phyloP scores from a whole-genome alignment of 2,329 filamentous ascomycete species.

The Aspergillus sclerotialis region DNA sequence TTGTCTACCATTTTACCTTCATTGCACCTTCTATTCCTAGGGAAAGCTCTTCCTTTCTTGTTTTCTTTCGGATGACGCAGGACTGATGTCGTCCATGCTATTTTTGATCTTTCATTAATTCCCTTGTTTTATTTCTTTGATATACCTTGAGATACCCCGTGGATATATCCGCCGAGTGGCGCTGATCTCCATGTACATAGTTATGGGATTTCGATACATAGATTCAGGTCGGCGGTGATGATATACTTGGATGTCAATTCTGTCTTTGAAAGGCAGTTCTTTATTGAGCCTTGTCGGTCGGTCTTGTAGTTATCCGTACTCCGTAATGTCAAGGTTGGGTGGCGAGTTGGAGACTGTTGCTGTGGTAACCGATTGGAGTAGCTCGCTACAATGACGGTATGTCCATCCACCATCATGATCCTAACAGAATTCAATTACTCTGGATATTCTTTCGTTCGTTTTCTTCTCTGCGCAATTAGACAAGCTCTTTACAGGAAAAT shows the following conservation, averaged over 20 bases:
- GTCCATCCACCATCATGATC: neutral
- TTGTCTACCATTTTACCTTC: neutral
- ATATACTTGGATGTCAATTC: no score
- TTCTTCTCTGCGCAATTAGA: no score
- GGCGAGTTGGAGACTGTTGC: slow-evolving; percentile 7
- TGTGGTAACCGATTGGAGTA: slow-evolving; percentile 4
- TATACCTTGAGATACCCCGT: slow-evolving; percentile 32
- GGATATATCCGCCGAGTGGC: slow-evolving; percentile 26
- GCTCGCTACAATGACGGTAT: neutral
- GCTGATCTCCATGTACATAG: slow-evolving; percentile 26
- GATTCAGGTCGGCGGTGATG: no score
- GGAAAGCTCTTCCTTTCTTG: slow-evolving; percentile 1
- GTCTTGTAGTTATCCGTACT: no score
- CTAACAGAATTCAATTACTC: no score
- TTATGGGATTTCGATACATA: no score
- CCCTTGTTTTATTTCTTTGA: slow-evolving; percentile 13
- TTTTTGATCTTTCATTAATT: slow-evolving; percentile 10
- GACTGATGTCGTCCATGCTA: slow-evolving; percentile 16
- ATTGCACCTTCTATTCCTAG: neutral
- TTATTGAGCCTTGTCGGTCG: no score
- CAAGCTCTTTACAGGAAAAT: no score
- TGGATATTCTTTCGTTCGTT: no score
- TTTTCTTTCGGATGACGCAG: slow-evolving; percentile 5
- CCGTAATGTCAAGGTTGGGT: slow-evolving; percentile 7
- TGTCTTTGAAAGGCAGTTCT: no score